Conservation (phyloP, 2,329 filamentous ascomycete species). For the Didymosphaeria variabile region DNA sequence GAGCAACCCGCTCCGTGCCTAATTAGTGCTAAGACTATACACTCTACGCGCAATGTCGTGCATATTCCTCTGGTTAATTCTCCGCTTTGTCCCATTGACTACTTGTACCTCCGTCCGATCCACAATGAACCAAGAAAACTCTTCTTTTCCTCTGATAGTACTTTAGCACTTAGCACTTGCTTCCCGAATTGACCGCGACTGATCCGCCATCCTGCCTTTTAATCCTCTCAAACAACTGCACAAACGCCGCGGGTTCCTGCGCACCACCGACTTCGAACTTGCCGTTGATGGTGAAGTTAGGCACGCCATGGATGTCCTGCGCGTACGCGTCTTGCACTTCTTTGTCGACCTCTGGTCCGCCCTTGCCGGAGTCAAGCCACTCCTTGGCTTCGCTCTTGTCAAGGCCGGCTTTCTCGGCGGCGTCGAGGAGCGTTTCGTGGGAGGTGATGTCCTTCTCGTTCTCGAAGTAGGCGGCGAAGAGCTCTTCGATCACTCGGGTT, state of each 20-base stretch:
- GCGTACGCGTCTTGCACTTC: constrained; percentile 56
- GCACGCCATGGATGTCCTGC: constrained; percentile 72
- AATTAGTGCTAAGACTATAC: background rate
- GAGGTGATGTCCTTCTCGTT: constrained; percentile 59
- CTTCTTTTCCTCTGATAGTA: background rate
- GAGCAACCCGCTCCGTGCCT: background rate
- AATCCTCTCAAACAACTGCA: constrained; percentile 71
- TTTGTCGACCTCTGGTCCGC: constrained; percentile 56
- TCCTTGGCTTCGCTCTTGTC: constrained; percentile 53
- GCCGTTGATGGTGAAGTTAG: constrained; percentile 77
- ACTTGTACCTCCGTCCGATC: background rate
- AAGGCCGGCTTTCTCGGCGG: constrained; percentile 56
- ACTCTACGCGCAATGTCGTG: background rate
- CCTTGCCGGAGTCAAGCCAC: constrained; percentile 56
- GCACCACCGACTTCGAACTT: constrained; percentile 74
- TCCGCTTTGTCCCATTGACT: background rate
- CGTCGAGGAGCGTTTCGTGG: constrained; percentile 50
- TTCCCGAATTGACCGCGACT: constrained; percentile 18
- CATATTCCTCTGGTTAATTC: constrained; percentile 5
- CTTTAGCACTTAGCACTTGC: background rate
- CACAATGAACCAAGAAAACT: background rate
- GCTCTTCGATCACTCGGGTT: constrained; percentile 51
- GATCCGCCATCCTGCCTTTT: constrained; percentile 53
- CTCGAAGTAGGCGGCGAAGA: constrained; percentile 56
- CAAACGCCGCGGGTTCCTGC: constrained; percentile 73